These are phyloP conservation scores for Carallia brachiata DNA, from an alignment of 345 rosid species.

Conservation along the genomic window DNA sequence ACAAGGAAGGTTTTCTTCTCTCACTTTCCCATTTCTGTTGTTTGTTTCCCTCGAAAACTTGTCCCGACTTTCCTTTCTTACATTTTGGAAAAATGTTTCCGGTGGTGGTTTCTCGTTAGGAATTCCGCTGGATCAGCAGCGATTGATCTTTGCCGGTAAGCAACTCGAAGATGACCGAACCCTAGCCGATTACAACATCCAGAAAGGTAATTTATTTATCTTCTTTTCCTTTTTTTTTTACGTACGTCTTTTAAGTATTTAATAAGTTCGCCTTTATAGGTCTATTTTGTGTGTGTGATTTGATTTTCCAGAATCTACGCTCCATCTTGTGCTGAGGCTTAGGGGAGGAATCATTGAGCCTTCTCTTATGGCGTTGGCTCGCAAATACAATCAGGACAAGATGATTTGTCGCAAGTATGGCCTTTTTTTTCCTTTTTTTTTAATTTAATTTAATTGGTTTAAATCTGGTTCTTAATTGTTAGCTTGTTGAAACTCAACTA, in stretches of 20 bases:
- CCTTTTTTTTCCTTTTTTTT: background rate
- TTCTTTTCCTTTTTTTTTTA: background rate
- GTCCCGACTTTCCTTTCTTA: background rate
- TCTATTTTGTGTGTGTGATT: background rate
- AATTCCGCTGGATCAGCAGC: conserved; percentile 28
- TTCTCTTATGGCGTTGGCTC: conserved; percentile 31
- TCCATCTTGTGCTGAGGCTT: conserved; percentile 30
- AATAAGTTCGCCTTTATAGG: too few species aligned
- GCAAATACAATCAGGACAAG: conserved; percentile 31
- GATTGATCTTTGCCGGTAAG: conserved; percentile 30
- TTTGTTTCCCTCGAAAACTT: background rate
- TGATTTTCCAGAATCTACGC: conserved; percentile 18
- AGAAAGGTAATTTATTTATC: conserved; percentile 12
- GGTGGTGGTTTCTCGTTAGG: conserved; percentile 4
- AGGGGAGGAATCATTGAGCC: conserved; percentile 34
- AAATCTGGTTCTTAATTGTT: background rate
- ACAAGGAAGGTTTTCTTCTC: conserved; percentile 24
- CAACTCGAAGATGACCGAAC: conserved; percentile 31
- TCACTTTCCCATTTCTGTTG: background rate
- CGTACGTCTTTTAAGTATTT: background rate
- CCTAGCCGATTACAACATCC: conserved; percentile 29
- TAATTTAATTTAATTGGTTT: background rate
- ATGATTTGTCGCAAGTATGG: conserved; percentile 32
- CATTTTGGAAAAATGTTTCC: background rate
- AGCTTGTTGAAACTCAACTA: background rate